A percentile compares a stretch with the other conserved stretches of the same genome.
Evolutionary conservation across 768 basidiomycete genomes (phyloP).

Genomic region (Pholiota microspora): DNA sequence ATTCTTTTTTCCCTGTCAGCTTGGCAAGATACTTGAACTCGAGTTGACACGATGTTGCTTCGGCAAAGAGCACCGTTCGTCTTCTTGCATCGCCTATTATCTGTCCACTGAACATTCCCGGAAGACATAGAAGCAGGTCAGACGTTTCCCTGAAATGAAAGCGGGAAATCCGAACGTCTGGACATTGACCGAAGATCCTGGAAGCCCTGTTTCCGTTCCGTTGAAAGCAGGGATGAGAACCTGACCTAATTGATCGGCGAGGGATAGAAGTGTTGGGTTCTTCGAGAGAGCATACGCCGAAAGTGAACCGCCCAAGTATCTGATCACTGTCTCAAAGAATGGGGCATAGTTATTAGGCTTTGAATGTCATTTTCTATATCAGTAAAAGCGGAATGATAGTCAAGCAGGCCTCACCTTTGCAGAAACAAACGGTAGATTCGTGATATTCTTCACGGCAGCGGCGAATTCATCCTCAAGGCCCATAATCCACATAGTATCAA

Average conservation of each 20-base stretch:
- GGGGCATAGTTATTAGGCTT: slow-evolving; percentile 35
- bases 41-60: slow-evolving; percentile 55
- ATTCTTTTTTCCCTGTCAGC: slow-evolving; percentile 57
- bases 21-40: slow-evolving; percentile 77
- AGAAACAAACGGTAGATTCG: slow-evolving; percentile 38
- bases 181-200: slow-evolving; percentile 60
- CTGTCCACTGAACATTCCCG: slow-evolving; percentile 26
- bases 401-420: slow-evolving; percentile 23
- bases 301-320: slow-evolving; percentile 72
- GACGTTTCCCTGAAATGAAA: too few species aligned
- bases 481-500: slow-evolving; percentile 85
- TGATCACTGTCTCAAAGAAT: slow-evolving; percentile 78
- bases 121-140: too few species aligned
- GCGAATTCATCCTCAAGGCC: slow-evolving; percentile 66
- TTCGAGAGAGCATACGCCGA: slow-evolving; percentile 75
- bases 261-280: slow-evolving; percentile 53
- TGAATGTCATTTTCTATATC: neutral
- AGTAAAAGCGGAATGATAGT: neutral
- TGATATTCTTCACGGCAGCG: slow-evolving; percentile 49
- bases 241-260: slow-evolving; percentile 67
- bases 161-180: slow-evolving; percentile 33
- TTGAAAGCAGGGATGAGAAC: slow-evolving; percentile 65
- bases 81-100: slow-evolving; percentile 10
- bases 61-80: slow-evolving; percentile 31
- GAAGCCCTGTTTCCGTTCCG: slow-evolving; percentile 56